Conservation (phyloP, 805 yeast genomes). For the Metschnikowia dekortorum region DNA sequence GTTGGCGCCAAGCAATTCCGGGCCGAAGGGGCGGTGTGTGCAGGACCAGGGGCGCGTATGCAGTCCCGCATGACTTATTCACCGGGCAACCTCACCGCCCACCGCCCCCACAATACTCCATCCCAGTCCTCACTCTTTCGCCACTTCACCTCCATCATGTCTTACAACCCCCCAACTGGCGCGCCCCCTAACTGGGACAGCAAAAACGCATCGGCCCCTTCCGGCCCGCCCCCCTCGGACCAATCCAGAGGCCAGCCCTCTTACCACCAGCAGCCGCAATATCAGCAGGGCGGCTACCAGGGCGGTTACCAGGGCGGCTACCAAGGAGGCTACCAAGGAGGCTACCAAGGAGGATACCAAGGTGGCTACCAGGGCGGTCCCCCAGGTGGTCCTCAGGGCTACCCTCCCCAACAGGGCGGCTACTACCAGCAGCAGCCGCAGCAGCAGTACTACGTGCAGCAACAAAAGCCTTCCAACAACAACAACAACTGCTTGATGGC, state of each 20-base stretch:
- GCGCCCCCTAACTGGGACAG: constrained; percentile 26
- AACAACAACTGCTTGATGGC: constrained; percentile 35
- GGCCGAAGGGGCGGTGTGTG: neutral
- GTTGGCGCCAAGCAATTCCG: neutral
- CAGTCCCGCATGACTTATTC: neutral
- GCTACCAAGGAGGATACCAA: constrained; percentile 10
- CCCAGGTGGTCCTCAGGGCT: constrained; percentile 11
- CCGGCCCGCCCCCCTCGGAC: constrained; percentile 13
- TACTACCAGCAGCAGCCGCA: constrained; percentile 35
- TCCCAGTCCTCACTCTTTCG: neutral
- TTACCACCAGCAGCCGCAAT: constrained; percentile 14
- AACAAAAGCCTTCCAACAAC: constrained; percentile 25
- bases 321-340: constrained; percentile 7
- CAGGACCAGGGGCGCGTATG: neutral
- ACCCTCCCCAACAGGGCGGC: constrained; percentile 21
- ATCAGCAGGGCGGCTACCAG: constrained; percentile 10
- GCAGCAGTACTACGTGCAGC: constrained; percentile 43
- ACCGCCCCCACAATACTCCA: neutral
- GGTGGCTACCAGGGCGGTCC: constrained; percentile 15
- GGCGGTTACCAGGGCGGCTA: too few relatives aligned
- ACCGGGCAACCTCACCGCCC: neutral
- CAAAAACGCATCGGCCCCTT: constrained; percentile 11
- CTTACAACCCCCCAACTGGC: constrained; percentile 26
- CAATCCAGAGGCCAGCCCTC: constrained; percentile 21
- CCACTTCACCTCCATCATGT: constrained; percentile 6